A percentile compares a stretch with the other conserved stretches of the same genome.
These are phyloP conservation scores for Pisolithus thermaeus DNA, from an alignment of 1,284 basidiomycete species.

Conservation along the genomic window DNA sequence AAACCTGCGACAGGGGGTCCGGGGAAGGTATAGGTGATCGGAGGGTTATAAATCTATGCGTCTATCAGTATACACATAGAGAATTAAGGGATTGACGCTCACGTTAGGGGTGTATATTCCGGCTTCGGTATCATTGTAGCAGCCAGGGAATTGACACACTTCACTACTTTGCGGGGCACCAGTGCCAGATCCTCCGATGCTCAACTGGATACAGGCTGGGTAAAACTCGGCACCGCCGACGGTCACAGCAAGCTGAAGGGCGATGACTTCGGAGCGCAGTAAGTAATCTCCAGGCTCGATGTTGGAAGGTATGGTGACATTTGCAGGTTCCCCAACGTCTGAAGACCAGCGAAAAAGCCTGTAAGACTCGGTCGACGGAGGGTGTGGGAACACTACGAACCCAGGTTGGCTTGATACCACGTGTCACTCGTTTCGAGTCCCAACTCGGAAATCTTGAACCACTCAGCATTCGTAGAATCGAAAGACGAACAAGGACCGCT, in stretches of 20 bases:
- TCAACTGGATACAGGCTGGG: conserved; percentile 58
- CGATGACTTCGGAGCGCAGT: conserved; percentile 66
- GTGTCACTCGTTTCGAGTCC: conserved; percentile 19
- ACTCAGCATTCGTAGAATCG: conserved; percentile 27
- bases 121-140: conserved; percentile 54
- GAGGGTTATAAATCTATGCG: conserved; percentile 31
- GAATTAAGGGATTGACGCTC: background rate
- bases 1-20: conserved; percentile 29
- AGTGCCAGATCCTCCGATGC: conserved; percentile 46
- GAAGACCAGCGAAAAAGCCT: background rate
- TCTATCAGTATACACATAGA: too few species aligned
- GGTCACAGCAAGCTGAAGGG: conserved; percentile 51
- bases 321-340: conserved; percentile 36
- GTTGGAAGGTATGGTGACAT: conserved; percentile 45
- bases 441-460: conserved; percentile 36
- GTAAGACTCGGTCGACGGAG: background rate
- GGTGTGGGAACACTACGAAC: conserved; percentile 24
- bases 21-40: conserved; percentile 32
- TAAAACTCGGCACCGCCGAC: conserved; percentile 68
- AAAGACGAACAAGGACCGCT: conserved; percentile 27
- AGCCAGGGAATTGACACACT: conserved; percentile 60
- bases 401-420: conserved; percentile 35
- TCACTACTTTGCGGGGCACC: conserved; percentile 38
- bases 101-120: conserved; percentile 52
- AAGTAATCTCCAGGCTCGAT: conserved; percentile 62